phyloP scores from a whole-genome alignment of 176 grass and related monocot genomes.

The Juncus effusus region DNA sequence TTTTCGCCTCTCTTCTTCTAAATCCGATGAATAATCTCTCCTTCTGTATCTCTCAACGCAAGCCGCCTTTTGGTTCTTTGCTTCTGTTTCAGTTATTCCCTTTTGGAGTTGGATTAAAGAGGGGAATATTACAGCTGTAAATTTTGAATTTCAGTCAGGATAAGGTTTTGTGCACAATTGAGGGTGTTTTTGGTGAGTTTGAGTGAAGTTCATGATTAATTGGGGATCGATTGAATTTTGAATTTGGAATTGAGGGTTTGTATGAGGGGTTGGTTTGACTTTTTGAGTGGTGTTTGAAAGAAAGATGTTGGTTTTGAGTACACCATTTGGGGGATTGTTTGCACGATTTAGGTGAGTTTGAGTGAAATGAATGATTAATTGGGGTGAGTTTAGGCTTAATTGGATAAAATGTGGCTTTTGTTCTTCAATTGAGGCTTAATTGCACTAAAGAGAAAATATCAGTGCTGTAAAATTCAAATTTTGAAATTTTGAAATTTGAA shows the following conservation, averaged over 20 bases:
- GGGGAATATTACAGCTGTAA: constrained; percentile 80
- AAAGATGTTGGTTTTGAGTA: too few relatives aligned
- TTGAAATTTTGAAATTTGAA: too few relatives aligned
- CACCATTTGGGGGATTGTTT: too few relatives aligned
- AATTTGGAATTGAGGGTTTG: too few relatives aligned
- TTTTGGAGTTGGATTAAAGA: constrained; percentile 85
- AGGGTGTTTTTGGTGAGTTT: too few relatives aligned
- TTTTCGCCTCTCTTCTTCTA: constrained; percentile 32
- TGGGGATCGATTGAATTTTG: too few relatives aligned
- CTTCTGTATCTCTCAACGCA: constrained; percentile 63
- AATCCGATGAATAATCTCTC: constrained; percentile 27
- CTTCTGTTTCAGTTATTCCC: constrained; percentile 66
- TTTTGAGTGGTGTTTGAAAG: too few relatives aligned
- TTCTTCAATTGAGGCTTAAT: too few relatives aligned
- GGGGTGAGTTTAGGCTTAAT: not conserved
- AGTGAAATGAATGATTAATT: not conserved
- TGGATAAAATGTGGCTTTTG: not conserved
- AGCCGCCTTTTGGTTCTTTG: constrained; percentile 57
- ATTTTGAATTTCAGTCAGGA: not conserved
- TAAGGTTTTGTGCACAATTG: not conserved
- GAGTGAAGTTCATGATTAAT: too few relatives aligned
- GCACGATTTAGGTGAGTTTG: not conserved
- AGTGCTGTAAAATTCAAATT: too few relatives aligned
- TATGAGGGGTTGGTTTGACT: too few relatives aligned
- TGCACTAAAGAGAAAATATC: too few relatives aligned